Conservation (phyloP, 1,284 basidiomycete species). For the Lentinus polychrous region DNA sequence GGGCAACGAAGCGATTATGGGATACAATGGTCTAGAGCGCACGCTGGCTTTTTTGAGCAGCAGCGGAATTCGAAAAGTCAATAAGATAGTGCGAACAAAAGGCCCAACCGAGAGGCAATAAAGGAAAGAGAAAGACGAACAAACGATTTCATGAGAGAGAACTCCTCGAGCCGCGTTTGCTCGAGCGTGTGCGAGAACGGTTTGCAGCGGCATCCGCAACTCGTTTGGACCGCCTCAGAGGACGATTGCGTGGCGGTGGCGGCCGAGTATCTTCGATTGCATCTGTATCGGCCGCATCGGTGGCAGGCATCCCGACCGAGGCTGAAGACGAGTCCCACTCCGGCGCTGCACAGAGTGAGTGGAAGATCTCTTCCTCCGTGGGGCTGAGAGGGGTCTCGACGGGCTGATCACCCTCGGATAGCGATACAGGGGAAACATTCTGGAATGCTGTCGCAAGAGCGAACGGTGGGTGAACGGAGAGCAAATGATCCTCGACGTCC, state of each 20-base stretch:
- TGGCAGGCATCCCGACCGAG: neutral
- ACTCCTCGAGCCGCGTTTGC: conserved; percentile 26
- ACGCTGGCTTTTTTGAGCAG: conserved; percentile 9
- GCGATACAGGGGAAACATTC: conserved; percentile 12
- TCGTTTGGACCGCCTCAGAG: conserved; percentile 58
- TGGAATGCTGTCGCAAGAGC: conserved; percentile 22
- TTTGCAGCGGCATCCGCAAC: conserved; percentile 49
- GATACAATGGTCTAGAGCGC: conserved; percentile 21
- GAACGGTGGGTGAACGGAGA: conserved; percentile 23
- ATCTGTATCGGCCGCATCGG: neutral
- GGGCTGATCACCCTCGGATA: conserved; percentile 15
- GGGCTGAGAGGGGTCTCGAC: conserved; percentile 51
- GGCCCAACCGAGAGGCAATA: conserved; percentile 9
- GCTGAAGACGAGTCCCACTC: conserved; percentile 40
- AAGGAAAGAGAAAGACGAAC: conserved; percentile 13
- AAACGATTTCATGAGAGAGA: conserved; percentile 25
- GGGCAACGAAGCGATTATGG: neutral
- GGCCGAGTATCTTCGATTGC: neutral
- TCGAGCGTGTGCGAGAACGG: conserved; percentile 33
- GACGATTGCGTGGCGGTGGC: conserved; percentile 16
- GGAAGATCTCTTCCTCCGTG: conserved; percentile 67
- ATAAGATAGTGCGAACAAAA: conserved; percentile 18
- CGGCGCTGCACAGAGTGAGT: conserved; percentile 47
- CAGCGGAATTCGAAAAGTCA: conserved; percentile 18
- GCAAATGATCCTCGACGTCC: conserved; percentile 24